Conservation (phyloP, 495 filamentous ascomycete genomes). For the Aspergillus leporis region DNA sequence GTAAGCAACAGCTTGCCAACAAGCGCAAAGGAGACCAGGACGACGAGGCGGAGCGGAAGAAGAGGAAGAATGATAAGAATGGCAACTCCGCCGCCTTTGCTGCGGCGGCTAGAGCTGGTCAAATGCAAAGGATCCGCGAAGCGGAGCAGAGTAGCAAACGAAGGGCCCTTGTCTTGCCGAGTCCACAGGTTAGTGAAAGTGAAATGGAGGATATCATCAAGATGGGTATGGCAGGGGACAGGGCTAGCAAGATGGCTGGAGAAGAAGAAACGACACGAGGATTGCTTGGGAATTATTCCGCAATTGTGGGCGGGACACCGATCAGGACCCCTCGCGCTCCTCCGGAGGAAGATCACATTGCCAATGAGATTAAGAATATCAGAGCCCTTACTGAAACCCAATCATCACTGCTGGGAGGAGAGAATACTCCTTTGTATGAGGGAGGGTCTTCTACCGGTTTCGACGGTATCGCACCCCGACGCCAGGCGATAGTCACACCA, state of each 20-base stretch:
- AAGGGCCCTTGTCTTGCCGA: slow-evolving; percentile 72
- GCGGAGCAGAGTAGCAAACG: slow-evolving; percentile 96
- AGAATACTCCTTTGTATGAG: slow-evolving; percentile 87
- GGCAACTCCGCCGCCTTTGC: slow-evolving; percentile 72
- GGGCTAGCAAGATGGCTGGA: slow-evolving; percentile 72
- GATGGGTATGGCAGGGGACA: slow-evolving; percentile 93
- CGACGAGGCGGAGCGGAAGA: slow-evolving; percentile 78
- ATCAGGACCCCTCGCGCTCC: slow-evolving; percentile 90
- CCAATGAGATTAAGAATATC: slow-evolving; percentile 96
- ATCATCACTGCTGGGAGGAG: slow-evolving; percentile 91
- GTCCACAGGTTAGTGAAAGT: slow-evolving; percentile 86
- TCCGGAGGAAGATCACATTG: slow-evolving; percentile 89
- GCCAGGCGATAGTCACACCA: slow-evolving; percentile 80
- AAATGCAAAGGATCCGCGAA: slow-evolving; percentile 94
- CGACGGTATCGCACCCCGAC: slow-evolving; percentile 79
- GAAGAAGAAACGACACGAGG: slow-evolving; percentile 86
- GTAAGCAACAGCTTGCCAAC: slow-evolving; percentile 92
- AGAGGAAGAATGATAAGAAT: slow-evolving; percentile 82
- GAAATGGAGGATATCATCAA: slow-evolving; percentile 98
- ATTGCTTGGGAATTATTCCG: slow-evolving; percentile 79
- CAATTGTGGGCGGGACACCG: slow-evolving; percentile 77
- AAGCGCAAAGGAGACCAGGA: slow-evolving; percentile 92
- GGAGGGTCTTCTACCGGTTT: slow-evolving; percentile 83
- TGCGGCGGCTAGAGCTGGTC: slow-evolving; percentile 90
- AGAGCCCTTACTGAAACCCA: slow-evolving; percentile 90